Evolutionary conservation across 768 basidiomycete species (phyloP).

Genomic region (Boletus sp.): DNA sequence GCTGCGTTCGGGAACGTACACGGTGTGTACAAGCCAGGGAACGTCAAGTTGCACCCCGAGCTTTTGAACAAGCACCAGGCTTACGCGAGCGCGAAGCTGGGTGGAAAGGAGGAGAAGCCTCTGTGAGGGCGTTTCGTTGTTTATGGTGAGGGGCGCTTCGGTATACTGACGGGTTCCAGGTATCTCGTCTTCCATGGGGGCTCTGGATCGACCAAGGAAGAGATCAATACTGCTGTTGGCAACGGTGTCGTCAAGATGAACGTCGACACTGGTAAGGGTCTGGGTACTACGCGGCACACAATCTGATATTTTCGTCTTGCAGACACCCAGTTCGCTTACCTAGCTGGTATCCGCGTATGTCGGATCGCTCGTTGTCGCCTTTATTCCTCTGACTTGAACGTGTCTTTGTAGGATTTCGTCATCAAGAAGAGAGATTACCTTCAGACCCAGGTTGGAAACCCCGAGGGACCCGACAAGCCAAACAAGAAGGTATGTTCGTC

Average conservation of each 20-base stretch:
- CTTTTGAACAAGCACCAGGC: conserved; percentile 89
- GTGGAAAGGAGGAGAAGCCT: conserved; percentile 64
- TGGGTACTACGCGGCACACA: neutral
- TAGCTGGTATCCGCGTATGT: conserved; percentile 73
- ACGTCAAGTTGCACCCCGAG: conserved; percentile 90
- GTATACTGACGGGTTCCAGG: conserved; percentile 35
- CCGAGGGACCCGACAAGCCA: conserved; percentile 93
- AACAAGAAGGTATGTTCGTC: conserved; percentile 84
- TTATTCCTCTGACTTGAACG: neutral
- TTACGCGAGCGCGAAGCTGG: conserved; percentile 66
- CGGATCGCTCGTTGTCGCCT: neutral
- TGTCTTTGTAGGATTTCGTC: conserved; percentile 68
- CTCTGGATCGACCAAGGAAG: conserved; percentile 94
- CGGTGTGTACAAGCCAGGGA: conserved; percentile 99
- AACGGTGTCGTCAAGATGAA: conserved; percentile 99
- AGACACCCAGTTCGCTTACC: conserved; percentile 91
- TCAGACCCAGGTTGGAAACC: conserved; percentile 90
- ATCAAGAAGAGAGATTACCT: conserved; percentile 85
- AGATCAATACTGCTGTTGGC: conserved; percentile 86
- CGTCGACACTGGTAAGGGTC: conserved; percentile 71
- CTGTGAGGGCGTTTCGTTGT: conserved; percentile 50
- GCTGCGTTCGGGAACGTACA: conserved; percentile 99
- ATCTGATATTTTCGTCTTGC: conserved; percentile 3
- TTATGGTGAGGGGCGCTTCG: neutral
- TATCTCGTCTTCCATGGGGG: conserved; percentile 99